A percentile compares a stretch with the other conserved stretches of the same genome.
Evolutionary conservation across 306 rosid genomes (phyloP).

Genomic region (Ormosia semicastrata): DNA sequence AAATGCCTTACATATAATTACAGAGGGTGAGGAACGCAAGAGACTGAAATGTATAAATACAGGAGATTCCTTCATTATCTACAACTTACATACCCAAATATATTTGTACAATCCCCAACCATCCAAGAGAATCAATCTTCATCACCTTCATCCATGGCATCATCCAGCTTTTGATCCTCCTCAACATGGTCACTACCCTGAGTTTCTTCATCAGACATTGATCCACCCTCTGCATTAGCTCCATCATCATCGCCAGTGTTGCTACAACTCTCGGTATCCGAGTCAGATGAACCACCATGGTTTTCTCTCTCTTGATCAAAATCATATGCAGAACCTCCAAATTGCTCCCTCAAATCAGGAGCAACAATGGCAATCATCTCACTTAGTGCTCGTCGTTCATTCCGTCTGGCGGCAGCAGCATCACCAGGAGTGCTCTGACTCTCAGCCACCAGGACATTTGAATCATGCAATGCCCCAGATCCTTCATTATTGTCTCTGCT

Average conservation of each 20-base stretch:
- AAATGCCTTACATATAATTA: conserved; percentile 10
- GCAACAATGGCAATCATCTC: conserved; percentile 94
- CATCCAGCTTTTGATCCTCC: conserved; percentile 43
- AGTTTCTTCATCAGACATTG: conserved; percentile 71
- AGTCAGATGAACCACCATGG: conserved; percentile 34
- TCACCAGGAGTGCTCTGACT: conserved; percentile 54
- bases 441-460: conserved; percentile 53
- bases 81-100: conserved; percentile 13
- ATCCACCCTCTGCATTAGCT: conserved; percentile 36
- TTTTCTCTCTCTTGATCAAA: conserved; percentile 36
- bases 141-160: conserved; percentile 70
- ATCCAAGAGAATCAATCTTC: conserved; percentile 60
- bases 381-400: conserved; percentile 66
- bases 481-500: conserved; percentile 53
- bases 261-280: conserved; percentile 60
- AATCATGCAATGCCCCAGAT: conserved; percentile 49
- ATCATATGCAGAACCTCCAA: conserved; percentile 43
- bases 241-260: conserved; percentile 34
- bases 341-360: conserved; percentile 74
- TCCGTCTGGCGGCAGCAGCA: conserved; percentile 39
- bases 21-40: not conserved
- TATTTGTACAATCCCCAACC: not conserved
- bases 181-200: conserved; percentile 46
- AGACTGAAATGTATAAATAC: not conserved
- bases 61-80: conserved; percentile 15